A percentile compares a stretch with the other conserved stretches of the same genome.
phyloP scores from a whole-genome alignment of 257 asterid species.

The Przewalskia tangutica region DNA sequence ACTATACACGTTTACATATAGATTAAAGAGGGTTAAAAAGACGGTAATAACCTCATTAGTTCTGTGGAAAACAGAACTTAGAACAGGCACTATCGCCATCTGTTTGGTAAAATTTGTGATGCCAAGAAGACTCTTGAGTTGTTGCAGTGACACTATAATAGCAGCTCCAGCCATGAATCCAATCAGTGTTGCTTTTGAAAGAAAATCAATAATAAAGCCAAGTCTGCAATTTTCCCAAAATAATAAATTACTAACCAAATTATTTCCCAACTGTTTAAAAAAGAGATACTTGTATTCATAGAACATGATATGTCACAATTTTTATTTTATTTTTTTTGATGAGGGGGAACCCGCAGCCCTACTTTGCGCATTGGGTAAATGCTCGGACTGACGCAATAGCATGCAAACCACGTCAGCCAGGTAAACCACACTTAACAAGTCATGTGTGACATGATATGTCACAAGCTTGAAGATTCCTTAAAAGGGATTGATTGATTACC shows the following conservation, averaged over 20 bases:
- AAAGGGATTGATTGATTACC: constrained; percentile 19
- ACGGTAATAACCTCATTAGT: constrained; percentile 29
- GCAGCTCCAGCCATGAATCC: constrained; percentile 99
- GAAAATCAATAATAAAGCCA: constrained; percentile 76
- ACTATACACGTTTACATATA: no score
- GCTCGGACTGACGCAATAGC: no score
- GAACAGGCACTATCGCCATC: constrained; percentile 73
- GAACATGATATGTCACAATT: not conserved
- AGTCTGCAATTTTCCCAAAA: constrained; percentile 48
- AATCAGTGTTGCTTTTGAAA: constrained; percentile 69
- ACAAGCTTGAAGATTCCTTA: no score
- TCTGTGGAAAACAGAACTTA: constrained; percentile 56
- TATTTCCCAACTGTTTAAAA: no score
- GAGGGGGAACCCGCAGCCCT: no score
- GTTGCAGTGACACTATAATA: constrained; percentile 76
- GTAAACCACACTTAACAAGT: no score
- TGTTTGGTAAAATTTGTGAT: constrained; percentile 54
- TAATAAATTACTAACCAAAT: not conserved
- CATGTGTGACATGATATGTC: not conserved
- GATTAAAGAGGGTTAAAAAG: not conserved
- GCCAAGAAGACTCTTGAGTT: constrained; percentile 69
- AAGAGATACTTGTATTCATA: no score
- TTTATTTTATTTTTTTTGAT: no score
- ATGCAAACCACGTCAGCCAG: no score
- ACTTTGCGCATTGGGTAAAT: no score